Percentiles rank a stretch among this genome's conserved stretches.
Conservation (phyloP, 1,284 basidiomycete species). For the Polyporus tsugae region DNA sequence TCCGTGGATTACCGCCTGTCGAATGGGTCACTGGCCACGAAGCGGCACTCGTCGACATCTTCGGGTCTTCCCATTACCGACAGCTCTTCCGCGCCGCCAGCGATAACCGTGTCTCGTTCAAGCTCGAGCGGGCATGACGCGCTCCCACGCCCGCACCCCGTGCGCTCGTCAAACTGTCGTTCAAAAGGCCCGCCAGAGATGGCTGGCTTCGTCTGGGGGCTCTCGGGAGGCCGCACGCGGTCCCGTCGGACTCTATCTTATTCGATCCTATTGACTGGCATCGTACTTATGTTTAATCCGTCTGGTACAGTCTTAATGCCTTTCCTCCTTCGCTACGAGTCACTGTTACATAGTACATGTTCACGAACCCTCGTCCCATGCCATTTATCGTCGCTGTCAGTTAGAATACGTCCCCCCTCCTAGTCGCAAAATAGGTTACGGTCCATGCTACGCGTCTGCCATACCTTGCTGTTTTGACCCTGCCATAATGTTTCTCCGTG, state of each 20-base stretch:
- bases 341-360: constrained; percentile 23
- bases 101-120: constrained; percentile 75
- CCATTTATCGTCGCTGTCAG: constrained; percentile 31
- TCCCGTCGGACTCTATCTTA: constrained; percentile 36
- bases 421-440: constrained; percentile 36
- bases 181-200: constrained; percentile 32
- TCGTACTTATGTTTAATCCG: constrained; percentile 38
- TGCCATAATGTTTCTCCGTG: constrained; percentile 25
- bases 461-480: constrained; percentile 28
- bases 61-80: constrained; percentile 74
- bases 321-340: constrained; percentile 25
- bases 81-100: constrained; percentile 75
- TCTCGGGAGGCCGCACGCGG: constrained; percentile 25
- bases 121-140: constrained; percentile 57
- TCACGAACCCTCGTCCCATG: constrained; percentile 25
- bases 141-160: constrained; percentile 30
- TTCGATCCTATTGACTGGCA: constrained; percentile 36
- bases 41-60: constrained; percentile 68
- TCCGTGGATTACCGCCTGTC: constrained; percentile 76
- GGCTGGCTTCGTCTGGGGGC: constrained; percentile 27
- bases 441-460: constrained; percentile 32
- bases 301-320: constrained; percentile 31
- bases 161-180: constrained; percentile 11
- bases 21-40: constrained; percentile 79
- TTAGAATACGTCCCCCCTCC: constrained; percentile 31